A percentile compares a stretch with the other conserved stretches of the same genome.
These are phyloP conservation scores for Handroanthus guayacan DNA, from an alignment of 257 asterid species.

Conservation along the genomic window DNA sequence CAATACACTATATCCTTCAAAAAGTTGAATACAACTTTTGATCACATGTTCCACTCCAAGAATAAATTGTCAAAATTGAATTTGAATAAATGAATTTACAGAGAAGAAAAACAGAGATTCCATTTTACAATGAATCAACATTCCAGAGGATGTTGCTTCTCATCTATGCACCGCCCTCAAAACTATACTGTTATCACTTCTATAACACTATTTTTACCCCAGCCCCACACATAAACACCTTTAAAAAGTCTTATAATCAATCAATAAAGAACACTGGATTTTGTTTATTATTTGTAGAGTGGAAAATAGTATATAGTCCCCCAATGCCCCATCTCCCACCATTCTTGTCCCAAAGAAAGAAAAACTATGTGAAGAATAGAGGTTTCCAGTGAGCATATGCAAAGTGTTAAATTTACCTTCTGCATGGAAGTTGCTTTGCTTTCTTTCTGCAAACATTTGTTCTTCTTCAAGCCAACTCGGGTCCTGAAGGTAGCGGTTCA, in stretches of 20 bases:
- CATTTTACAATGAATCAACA: neutral
- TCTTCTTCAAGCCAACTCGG: slow-evolving; percentile 61
- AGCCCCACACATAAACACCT: neutral
- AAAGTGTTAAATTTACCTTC: slow-evolving; percentile 10
- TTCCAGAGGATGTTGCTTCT: neutral
- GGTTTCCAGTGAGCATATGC: neutral
- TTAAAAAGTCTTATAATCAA: neutral
- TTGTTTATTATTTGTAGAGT: slow-evolving; percentile 6
- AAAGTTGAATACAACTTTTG: too few species aligned
- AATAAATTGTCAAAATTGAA: neutral
- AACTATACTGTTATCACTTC: neutral
- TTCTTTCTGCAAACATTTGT: neutral
- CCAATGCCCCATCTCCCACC: neutral
- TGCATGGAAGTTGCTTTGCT: neutral
- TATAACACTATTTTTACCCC: neutral
- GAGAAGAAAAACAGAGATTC: slow-evolving; percentile 8
- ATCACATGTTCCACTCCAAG: neutral
- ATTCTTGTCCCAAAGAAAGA: slow-evolving; percentile 1
- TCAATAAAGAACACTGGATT: slow-evolving; percentile 2
- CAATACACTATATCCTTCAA: too few species aligned
- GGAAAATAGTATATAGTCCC: neutral
- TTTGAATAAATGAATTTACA: neutral
- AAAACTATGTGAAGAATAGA: neutral
- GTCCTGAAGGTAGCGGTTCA: slow-evolving; percentile 73
- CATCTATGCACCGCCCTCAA: neutral